Evolutionary conservation across 2,329 filamentous ascomycete species (phyloP).

Genomic region (Phialophora expanda): DNA sequence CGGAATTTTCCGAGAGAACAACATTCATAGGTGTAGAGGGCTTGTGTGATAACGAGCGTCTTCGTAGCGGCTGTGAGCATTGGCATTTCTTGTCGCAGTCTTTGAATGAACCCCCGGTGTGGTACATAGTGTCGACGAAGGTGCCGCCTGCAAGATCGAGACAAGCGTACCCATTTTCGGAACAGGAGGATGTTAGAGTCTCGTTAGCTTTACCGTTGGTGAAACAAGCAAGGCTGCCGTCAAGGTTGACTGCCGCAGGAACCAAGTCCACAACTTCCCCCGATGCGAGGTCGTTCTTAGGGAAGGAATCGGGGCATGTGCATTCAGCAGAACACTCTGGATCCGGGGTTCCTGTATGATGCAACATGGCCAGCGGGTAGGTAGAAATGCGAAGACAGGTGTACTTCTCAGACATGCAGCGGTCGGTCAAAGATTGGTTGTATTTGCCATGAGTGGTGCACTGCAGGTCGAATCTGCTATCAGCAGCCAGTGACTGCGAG

Average conservation of each 20-base stretch:
- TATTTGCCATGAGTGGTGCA: not conserved
- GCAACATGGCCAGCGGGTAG: not conserved
- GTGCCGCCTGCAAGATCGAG: too few relatives aligned
- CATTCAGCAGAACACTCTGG: not conserved
- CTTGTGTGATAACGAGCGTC: too few relatives aligned
- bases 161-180: too few relatives aligned
- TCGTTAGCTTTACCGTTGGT: too few relatives aligned
- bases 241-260: not conserved
- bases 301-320: not conserved
- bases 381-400: not conserved
- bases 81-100: too few relatives aligned
- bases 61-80: too few relatives aligned
- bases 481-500: not conserved
- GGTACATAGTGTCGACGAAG: too few relatives aligned
- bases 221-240: too few relatives aligned
- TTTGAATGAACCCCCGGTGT: too few relatives aligned
- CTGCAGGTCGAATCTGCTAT: conserved; percentile 1
- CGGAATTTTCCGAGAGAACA: not conserved
- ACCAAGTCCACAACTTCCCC: not conserved
- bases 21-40: too few relatives aligned
- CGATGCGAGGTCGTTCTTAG: not conserved
- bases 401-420: conserved; percentile 9
- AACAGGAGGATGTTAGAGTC: too few relatives aligned
- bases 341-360: not conserved
- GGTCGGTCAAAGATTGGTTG: conserved; percentile 7